phyloP scores from a whole-genome alignment of 345 rosid genomes.

The Boechera stricta region DNA sequence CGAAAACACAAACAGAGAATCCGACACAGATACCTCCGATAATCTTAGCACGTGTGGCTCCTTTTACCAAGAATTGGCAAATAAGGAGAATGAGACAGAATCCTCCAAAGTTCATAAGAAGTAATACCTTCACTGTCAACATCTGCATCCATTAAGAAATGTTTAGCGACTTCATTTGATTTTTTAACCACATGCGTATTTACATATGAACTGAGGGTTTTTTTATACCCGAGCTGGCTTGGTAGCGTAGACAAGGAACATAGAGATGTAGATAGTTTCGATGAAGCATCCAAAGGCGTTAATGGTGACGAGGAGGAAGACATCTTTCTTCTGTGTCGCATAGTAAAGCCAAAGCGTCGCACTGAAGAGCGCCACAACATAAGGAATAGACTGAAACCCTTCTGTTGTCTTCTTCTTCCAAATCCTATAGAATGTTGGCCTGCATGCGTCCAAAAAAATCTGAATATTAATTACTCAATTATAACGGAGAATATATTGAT shows the following conservation, averaged over 20 bases:
- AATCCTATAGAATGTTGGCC: constrained; percentile 66
- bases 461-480: background rate
- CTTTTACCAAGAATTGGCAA: constrained; percentile 49
- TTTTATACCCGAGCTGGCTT: constrained; percentile 56
- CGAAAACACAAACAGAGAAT: constrained; percentile 57
- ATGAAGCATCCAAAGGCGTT: constrained; percentile 54
- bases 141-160: constrained; percentile 44
- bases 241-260: constrained; percentile 57
- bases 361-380: constrained; percentile 59
- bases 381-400: constrained; percentile 70
- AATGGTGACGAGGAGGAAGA: constrained; percentile 55
- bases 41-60: constrained; percentile 41
- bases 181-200: background rate
- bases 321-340: constrained; percentile 48
- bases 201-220: background rate
- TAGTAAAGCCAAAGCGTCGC: constrained; percentile 71
- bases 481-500: background rate
- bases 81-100: constrained; percentile 49
- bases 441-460: constrained; percentile 33
- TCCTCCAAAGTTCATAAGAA: constrained; percentile 53
- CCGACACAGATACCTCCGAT: constrained; percentile 57
- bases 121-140: constrained; percentile 50
- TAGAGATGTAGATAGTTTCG: constrained; percentile 55
- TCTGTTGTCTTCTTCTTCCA: constrained; percentile 65
- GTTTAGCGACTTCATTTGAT: constrained; percentile 11